Percentiles rank a stretch among this genome's conserved stretches.
These are phyloP conservation scores for Salvia miltiorrhiza DNA, from an alignment of 257 asterid species.

Conservation along the genomic window DNA sequence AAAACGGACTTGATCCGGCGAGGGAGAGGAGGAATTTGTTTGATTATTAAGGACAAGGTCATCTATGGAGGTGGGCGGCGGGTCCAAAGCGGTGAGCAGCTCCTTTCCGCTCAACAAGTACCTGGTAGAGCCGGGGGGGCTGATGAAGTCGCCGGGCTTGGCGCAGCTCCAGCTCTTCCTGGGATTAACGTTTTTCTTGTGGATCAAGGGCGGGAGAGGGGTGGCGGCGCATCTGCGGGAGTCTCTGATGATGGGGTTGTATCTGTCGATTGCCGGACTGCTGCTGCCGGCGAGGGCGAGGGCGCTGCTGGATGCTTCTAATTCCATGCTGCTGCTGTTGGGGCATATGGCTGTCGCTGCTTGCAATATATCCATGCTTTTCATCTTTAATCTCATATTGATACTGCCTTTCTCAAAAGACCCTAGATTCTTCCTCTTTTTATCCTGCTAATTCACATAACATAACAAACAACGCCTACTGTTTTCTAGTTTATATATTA, in stretches of 20 bases:
- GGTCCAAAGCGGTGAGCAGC: constrained; percentile 16
- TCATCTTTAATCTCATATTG: constrained; percentile 46
- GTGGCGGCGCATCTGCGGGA: constrained; percentile 32
- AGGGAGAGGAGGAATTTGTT: neutral
- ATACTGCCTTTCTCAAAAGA: no score
- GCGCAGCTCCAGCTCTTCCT: constrained; percentile 61
- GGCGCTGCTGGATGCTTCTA: constrained; percentile 21
- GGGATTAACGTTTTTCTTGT: neutral
- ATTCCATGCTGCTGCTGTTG: constrained; percentile 60
- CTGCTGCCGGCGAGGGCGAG: constrained; percentile 30
- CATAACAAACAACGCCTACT: no score
- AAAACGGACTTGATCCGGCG: constrained; percentile 44
- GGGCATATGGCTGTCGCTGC: constrained; percentile 51
- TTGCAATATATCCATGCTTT: constrained; percentile 61
- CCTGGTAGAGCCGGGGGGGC: constrained; percentile 75
- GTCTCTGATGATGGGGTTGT: constrained; percentile 51
- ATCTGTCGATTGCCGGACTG: constrained; percentile 60
- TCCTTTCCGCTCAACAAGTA: constrained; percentile 54
- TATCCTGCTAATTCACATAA: no score
- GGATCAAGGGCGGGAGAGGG: neutral
- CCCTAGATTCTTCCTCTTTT: no score
- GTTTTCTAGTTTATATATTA: no score
- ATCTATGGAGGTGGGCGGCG: no score
- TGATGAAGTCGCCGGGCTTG: constrained; percentile 49
- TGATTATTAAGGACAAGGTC: no score